Percentiles rank a stretch among this genome's conserved stretches.
Conservation (phyloP, 805 yeast species). For the Cyberlindnera subsufficiens region DNA sequence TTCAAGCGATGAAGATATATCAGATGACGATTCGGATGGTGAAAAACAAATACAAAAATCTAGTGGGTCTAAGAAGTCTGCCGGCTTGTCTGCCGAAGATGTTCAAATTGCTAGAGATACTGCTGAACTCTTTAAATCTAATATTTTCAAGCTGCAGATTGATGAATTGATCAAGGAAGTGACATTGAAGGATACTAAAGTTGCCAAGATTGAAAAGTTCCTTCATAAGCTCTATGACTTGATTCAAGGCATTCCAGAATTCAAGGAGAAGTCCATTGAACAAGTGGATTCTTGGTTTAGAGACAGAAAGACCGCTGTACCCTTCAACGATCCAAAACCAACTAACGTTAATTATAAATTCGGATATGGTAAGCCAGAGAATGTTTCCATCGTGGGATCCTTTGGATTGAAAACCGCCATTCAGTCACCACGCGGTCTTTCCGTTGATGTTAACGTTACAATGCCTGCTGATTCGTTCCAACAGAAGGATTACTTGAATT, state of each 20-base stretch:
- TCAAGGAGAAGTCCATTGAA: conserved; percentile 42
- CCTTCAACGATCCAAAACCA: conserved; percentile 91
- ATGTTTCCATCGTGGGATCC: conserved; percentile 78
- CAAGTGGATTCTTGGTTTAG: conserved; percentile 55
- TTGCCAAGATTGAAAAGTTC: conserved; percentile 63
- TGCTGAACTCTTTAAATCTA: conserved; percentile 89
- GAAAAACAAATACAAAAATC: conserved; percentile 19
- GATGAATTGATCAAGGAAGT: conserved; percentile 86
- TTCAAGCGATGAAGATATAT: conserved; percentile 3
- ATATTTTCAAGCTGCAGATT: conserved; percentile 90
- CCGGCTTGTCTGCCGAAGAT: conserved; percentile 59
- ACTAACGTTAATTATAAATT: conserved; percentile 65
- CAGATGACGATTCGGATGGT: conserved; percentile 25
- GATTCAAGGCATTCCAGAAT: conserved; percentile 58
- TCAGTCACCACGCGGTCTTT: conserved; percentile 51
- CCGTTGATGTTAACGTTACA: conserved; percentile 74
- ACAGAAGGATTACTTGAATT: conserved; percentile 85
- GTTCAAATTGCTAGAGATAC: conserved; percentile 90
- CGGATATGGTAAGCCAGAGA: conserved; percentile 62
- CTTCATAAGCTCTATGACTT: conserved; percentile 67
- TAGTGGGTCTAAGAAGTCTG: conserved; percentile 19
- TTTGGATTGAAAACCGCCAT: conserved; percentile 84
- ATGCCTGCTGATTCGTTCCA: conserved; percentile 77
- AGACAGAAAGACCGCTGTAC: conserved; percentile 54
- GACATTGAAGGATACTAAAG: conserved; percentile 62